These are phyloP conservation scores for Nakaseomyces delphensis DNA, from an alignment of 1,139 yeast species.

Conservation along the genomic window DNA sequence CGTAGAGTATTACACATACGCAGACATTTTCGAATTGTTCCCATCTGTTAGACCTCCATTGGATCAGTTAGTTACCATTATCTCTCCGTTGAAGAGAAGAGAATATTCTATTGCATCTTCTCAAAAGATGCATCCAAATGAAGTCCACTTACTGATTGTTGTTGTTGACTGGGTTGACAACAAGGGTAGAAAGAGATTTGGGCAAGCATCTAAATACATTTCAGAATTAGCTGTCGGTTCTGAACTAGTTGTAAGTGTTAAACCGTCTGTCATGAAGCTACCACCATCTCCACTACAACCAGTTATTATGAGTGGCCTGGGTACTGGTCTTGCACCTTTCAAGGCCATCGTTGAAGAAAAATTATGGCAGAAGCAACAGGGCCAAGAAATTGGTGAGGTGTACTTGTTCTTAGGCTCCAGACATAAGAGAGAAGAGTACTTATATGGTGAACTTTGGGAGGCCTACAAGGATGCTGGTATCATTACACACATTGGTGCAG, in stretches of 20 bases:
- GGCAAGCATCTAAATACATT: conserved; percentile 88
- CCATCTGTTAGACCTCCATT: conserved; percentile 76
- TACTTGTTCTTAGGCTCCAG: conserved; percentile 89
- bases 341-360: conserved; percentile 95
- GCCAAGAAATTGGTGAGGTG: conserved; percentile 80
- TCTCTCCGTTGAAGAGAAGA: conserved; percentile 89
- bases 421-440: conserved; percentile 90
- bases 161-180: conserved; percentile 95
- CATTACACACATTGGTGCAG: conserved; percentile 93
- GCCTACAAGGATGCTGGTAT: conserved; percentile 89
- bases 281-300: conserved; percentile 86
- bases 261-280: conserved; percentile 94
- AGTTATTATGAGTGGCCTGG: conserved; percentile 92
- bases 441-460: conserved; percentile 96
- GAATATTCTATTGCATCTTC: conserved; percentile 99
- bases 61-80: conserved; percentile 58
- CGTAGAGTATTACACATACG: conserved; percentile 70
- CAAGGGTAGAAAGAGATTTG: conserved; percentile 77
- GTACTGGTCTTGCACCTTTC: conserved; percentile 98
- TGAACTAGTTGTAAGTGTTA: conserved; percentile 87
- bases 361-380: conserved; percentile 86
- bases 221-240: conserved; percentile 72
- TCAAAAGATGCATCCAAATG: conserved; percentile 83
- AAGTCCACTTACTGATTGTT: conserved; percentile 84
- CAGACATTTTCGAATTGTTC: conserved; percentile 74